These are phyloP conservation scores for Begonia loranthoides DNA, from an alignment of 306 rosid genomes.

Conservation along the genomic window DNA sequence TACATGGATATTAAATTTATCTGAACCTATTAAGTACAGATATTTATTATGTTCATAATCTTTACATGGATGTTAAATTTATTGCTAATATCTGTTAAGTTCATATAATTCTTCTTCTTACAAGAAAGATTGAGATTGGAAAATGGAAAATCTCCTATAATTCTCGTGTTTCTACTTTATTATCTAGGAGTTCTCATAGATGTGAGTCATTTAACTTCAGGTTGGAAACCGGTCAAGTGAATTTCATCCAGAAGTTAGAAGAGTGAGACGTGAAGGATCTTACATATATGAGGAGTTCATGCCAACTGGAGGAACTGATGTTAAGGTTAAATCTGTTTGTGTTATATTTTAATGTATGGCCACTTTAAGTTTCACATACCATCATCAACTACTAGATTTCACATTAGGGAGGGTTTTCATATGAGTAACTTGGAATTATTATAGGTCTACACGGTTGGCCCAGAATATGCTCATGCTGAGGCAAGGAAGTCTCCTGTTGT, in stretches of 20 bases:
- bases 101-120: no score
- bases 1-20: no score
- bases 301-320: constrained; percentile 99
- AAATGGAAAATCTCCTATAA: no score
- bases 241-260: constrained; percentile 92
- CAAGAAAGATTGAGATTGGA: no score
- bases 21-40: no score
- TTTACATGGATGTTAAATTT: no score
- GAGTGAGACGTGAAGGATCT: constrained; percentile 96
- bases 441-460: constrained; percentile 95
- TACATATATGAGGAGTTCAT: constrained; percentile 93
- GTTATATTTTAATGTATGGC: no score
- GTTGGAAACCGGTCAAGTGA: constrained; percentile 98
- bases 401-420: no score
- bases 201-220: constrained; percentile 31
- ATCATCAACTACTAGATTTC: no score
- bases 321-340: constrained; percentile 41
- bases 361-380: no score
- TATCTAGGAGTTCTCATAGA: constrained; percentile 12
- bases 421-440: constrained; percentile 18
- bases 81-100: no score
- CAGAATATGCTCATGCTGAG: constrained; percentile 99
- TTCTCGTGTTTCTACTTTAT: background rate
- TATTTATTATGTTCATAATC: no score
- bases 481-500: constrained; percentile 99